phyloP scores from a whole-genome alignment of 1,284 basidiomycete species.

The Sporisorium reilianum region DNA sequence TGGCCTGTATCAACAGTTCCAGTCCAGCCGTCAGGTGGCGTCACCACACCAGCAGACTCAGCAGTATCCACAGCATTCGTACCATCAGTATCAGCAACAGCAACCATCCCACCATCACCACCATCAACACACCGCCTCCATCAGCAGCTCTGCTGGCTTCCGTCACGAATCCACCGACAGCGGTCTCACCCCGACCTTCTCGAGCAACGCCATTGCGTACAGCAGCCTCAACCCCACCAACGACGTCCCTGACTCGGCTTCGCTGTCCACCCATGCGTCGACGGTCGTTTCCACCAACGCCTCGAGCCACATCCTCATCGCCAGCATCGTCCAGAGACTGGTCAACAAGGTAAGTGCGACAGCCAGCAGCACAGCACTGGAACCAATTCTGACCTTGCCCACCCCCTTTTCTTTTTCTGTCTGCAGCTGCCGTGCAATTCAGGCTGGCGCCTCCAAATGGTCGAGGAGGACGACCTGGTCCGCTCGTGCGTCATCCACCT shows the following conservation, averaged over 20 bases:
- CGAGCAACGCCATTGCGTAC: constrained; percentile 23
- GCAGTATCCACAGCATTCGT: constrained; percentile 15
- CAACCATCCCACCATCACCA: constrained; percentile 14
- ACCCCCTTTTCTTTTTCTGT: not conserved
- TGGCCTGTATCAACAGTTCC: constrained; percentile 26
- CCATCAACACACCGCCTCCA: constrained; percentile 29
- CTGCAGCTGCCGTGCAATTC: constrained; percentile 59
- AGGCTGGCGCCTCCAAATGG: constrained; percentile 48
- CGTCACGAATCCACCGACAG: constrained; percentile 35
- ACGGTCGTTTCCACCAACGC: constrained; percentile 13
- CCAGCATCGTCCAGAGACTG: constrained; percentile 60
- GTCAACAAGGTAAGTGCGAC: constrained; percentile 45
- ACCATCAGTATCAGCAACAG: constrained; percentile 18
- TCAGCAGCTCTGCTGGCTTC: constrained; percentile 29
- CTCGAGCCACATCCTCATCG: constrained; percentile 57
- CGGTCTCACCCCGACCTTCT: constrained; percentile 27
- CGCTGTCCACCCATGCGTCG: constrained; percentile 13
- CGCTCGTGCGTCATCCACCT: constrained; percentile 60
- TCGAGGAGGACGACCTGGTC: constrained; percentile 60
- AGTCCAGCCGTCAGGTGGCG: constrained; percentile 17
- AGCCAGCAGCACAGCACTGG: not conserved
- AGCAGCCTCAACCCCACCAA: constrained; percentile 23
- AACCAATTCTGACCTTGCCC: not conserved
- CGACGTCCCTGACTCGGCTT: constrained; percentile 17
- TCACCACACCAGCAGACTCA: constrained; percentile 8